Evolutionary conservation across 2,329 filamentous ascomycete species (phyloP).

Genomic region (Ophiosphaerella herpotricha): DNA sequence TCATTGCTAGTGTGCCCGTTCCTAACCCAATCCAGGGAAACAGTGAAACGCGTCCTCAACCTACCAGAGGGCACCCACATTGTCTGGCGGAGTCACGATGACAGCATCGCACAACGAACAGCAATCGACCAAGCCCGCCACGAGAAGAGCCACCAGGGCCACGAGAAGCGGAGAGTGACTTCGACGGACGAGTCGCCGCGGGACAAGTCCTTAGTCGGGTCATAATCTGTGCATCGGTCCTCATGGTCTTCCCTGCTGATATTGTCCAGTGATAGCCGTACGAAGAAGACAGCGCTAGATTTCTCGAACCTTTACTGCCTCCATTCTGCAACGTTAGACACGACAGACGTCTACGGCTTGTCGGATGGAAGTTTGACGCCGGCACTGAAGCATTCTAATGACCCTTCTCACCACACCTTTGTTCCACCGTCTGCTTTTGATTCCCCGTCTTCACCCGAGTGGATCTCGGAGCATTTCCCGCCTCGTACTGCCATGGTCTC

Average conservation of each 20-base stretch:
- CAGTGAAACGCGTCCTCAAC: conserved; percentile 85
- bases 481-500: too few relatives aligned
- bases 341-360: too few relatives aligned
- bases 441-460: too few relatives aligned
- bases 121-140: conserved; percentile 90
- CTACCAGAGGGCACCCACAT: conserved; percentile 89
- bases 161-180: conserved; percentile 52
- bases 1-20: not conserved
- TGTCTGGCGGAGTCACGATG: conserved; percentile 94
- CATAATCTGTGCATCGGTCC: conserved; percentile 19
- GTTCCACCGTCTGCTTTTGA: too few relatives aligned
- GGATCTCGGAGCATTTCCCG: too few relatives aligned
- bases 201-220: conserved; percentile 34
- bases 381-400: too few relatives aligned
- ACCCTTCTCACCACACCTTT: too few relatives aligned
- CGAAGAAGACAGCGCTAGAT: too few relatives aligned
- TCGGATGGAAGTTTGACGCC: too few relatives aligned
- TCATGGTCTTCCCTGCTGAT: conserved; percentile 12
- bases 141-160: conserved; percentile 66
- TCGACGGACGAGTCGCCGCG: conserved; percentile 41
- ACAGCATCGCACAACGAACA: conserved; percentile 88
- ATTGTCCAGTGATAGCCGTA: not conserved
- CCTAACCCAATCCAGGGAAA: conserved; percentile 68
- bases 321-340: too few relatives aligned
- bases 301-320: too few relatives aligned